A percentile compares a stretch with the other conserved stretches of the same genome.
phyloP scores from a whole-genome alignment of 768 basidiomycete species.

The Cubamyces lactineus region DNA sequence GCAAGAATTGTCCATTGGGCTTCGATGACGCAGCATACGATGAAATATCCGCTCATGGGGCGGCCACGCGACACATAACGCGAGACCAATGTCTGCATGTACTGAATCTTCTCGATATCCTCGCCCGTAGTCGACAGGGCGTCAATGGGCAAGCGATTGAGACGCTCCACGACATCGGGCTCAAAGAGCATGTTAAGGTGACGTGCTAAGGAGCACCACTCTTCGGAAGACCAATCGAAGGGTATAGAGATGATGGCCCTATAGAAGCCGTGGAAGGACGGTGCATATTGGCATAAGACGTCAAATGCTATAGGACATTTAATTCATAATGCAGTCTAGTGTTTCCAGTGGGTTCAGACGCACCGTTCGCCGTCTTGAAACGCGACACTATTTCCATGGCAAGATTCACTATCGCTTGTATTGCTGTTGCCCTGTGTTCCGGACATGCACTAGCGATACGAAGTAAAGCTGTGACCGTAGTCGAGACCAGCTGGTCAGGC shows the following conservation, averaged over 20 bases:
- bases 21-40: conserved; percentile 88
- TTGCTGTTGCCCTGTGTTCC: conserved; percentile 51
- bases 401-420: conserved; percentile 64
- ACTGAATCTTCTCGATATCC: conserved; percentile 55
- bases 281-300: conserved; percentile 74
- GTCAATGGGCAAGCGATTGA: conserved; percentile 71
- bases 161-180: conserved; percentile 65
- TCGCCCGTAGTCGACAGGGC: conserved; percentile 58
- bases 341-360: conserved; percentile 31
- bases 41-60: conserved; percentile 84
- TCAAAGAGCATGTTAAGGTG: conserved; percentile 65
- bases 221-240: conserved; percentile 69
- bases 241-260: conserved; percentile 81
- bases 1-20: conserved; percentile 85
- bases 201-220: conserved; percentile 63
- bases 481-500: conserved; percentile 82
- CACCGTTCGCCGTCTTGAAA: conserved; percentile 58
- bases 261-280: conserved; percentile 84
- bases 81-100: conserved; percentile 69
- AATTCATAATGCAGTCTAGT: neutral
- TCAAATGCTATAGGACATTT: conserved; percentile 53
- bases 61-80: conserved; percentile 77
- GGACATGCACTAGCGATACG: conserved; percentile 59
- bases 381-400: conserved; percentile 57
- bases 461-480: conserved; percentile 76